Evolutionary conservation across 108 stramenopile genomes (phyloP).

Genomic region (Cyclotella distinguenda): DNA sequence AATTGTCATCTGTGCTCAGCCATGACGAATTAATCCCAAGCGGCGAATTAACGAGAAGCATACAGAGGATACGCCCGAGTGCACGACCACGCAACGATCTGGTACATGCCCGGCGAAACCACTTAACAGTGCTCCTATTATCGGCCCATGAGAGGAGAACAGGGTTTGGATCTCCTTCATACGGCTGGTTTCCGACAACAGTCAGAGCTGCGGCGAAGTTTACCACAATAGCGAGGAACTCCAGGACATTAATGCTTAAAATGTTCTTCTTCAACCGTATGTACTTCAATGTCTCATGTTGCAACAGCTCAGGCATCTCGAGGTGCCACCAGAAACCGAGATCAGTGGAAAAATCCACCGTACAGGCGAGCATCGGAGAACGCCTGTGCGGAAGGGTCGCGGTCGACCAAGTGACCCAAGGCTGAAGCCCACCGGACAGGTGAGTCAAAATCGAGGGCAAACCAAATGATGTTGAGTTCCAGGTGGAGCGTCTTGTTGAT

Average conservation of each 20-base stretch:
- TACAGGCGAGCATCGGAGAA: not conserved
- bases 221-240: not conserved
- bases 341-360: not conserved
- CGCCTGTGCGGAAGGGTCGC: not conserved
- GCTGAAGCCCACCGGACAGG: not conserved
- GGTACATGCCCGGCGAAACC: not conserved
- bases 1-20: not conserved
- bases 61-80: not conserved
- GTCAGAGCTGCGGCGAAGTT: not conserved
- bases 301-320: not conserved
- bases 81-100: not conserved
- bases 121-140: not conserved
- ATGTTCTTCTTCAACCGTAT: not conserved
- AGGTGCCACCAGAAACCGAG: not conserved
- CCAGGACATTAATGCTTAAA: slow-evolving; percentile 8
- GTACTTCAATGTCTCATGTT: not conserved
- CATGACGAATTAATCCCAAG: not conserved
- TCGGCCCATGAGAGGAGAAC: not conserved
- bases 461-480: too few species aligned
- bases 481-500: too few species aligned
- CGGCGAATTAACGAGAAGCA: not conserved
- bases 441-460: too few species aligned
- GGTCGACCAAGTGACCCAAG: not conserved
- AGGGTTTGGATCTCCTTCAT: not conserved
- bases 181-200: not conserved